Evolutionary conservation across 106 monocot genomes (phyloP).

Genomic region (Vanilla planifolia): DNA sequence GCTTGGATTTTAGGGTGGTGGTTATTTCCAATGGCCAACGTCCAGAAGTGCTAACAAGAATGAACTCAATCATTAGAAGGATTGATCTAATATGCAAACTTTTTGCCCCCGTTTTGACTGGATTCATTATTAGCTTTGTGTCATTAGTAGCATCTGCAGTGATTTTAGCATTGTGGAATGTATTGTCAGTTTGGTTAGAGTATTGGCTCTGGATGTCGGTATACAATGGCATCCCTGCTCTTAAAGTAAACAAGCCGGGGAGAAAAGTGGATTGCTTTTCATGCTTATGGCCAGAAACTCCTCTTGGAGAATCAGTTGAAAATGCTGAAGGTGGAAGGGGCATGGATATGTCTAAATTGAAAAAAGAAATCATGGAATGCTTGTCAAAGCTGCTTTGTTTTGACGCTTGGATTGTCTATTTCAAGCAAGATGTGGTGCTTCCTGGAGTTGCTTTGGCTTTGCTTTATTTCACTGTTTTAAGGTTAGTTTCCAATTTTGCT

Average conservation of each 20-base stretch:
- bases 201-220: conserved; percentile 88
- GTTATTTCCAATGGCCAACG: conserved; percentile 72
- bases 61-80: conserved; percentile 80
- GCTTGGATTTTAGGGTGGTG: conserved; percentile 63
- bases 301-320: conserved; percentile 5
- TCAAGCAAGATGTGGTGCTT: conserved; percentile 76
- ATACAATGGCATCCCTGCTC: conserved; percentile 68
- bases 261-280: conserved; percentile 16
- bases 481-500: conserved; percentile 24
- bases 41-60: conserved; percentile 45
- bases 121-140: conserved; percentile 90
- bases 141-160: conserved; percentile 69
- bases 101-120: conserved; percentile 77
- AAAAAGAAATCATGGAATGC: conserved; percentile 13
- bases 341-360: conserved; percentile 22
- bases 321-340: conserved; percentile 13
- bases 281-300: conserved; percentile 7
- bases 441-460: conserved; percentile 78
- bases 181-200: conserved; percentile 62
- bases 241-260: conserved; percentile 34
- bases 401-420: conserved; percentile 74
- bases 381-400: conserved; percentile 40
- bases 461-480: conserved; percentile 85
- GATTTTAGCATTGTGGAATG: conserved; percentile 66
- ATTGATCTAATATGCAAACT: conserved; percentile 90